phyloP scores from a whole-genome alignment of 129 eudicot genomes.

The Kitagawia praeruptora region DNA sequence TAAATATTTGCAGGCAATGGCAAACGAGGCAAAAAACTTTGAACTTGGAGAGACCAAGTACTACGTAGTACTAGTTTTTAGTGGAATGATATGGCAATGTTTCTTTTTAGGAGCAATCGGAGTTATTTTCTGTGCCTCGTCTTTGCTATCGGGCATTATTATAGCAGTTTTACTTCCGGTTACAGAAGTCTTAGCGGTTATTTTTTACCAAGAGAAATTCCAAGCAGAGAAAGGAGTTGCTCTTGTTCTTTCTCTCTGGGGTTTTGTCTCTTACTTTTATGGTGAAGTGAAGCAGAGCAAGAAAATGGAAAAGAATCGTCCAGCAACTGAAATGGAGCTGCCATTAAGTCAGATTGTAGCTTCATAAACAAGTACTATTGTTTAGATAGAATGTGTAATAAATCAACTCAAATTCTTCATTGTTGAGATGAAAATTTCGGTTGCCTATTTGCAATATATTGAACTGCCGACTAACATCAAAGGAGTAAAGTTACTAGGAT shows the following conservation, averaged over 20 bases:
- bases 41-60: constrained; percentile 31
- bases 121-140: constrained; percentile 36
- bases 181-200: constrained; percentile 28
- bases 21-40: constrained; percentile 21
- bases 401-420: not conserved
- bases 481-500: no score
- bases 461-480: no score
- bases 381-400: not conserved
- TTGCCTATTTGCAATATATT: not conserved
- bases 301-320: not conserved
- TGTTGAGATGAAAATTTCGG: not conserved
- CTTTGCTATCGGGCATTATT: constrained; percentile 37
- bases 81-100: constrained; percentile 41
- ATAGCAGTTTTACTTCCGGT: constrained; percentile 33
- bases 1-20: constrained; percentile 17
- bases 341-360: not conserved
- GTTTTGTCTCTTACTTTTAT: constrained; percentile 37
- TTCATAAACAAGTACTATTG: not conserved
- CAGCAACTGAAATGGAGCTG: not conserved
- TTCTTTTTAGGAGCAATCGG: constrained; percentile 46
- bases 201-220: constrained; percentile 38
- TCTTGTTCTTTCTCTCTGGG: constrained; percentile 46
- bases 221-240: constrained; percentile 34
- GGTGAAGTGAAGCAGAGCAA: constrained; percentile 23
- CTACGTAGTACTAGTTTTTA: constrained; percentile 19